These are phyloP conservation scores for Blastobotrys indianensis DNA, from an alignment of 1,139 yeast genomes.

Conservation along the genomic window DNA sequence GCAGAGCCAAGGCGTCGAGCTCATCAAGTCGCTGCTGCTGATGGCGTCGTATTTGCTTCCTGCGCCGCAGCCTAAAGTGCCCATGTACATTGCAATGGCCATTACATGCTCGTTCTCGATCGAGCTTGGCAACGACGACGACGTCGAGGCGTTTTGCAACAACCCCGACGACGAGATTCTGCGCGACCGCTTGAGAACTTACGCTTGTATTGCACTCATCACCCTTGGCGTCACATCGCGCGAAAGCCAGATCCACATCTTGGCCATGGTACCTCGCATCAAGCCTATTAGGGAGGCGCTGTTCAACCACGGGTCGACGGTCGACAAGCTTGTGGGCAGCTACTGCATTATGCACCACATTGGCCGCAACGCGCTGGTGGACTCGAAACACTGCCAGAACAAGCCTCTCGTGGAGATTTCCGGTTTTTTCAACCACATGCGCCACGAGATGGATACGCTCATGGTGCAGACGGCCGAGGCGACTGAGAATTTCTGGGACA, in stretches of 20 bases:
- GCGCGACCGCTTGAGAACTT: not conserved
- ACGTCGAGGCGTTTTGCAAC: not conserved
- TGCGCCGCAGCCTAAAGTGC: not conserved
- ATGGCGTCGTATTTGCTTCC: conserved; percentile 1
- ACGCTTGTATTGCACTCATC: not conserved
- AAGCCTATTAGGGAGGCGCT: not conserved
- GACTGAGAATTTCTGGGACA: not conserved
- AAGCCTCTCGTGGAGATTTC: conserved; percentile 1
- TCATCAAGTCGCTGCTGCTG: conserved; percentile 4
- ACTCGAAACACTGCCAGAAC: not conserved
- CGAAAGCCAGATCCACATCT: not conserved
- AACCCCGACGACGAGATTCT: not conserved
- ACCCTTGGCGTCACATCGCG: not conserved
- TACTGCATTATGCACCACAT: not conserved
- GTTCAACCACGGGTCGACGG: not conserved
- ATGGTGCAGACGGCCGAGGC: not conserved
- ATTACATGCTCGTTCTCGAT: not conserved
- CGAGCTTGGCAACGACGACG: conserved; percentile 4
- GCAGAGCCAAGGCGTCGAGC: conserved; percentile 2
- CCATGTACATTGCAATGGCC: conserved; percentile 6
- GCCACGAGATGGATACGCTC: not conserved
- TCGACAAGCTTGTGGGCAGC: conserved; percentile 1
- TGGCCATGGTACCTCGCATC: conserved; percentile 1
- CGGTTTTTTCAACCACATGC: not conserved
- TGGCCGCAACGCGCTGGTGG: not conserved